These are phyloP conservation scores for Blastomyces parvus DNA, from an alignment of 2,329 filamentous ascomycete genomes.

Conservation along the genomic window DNA sequence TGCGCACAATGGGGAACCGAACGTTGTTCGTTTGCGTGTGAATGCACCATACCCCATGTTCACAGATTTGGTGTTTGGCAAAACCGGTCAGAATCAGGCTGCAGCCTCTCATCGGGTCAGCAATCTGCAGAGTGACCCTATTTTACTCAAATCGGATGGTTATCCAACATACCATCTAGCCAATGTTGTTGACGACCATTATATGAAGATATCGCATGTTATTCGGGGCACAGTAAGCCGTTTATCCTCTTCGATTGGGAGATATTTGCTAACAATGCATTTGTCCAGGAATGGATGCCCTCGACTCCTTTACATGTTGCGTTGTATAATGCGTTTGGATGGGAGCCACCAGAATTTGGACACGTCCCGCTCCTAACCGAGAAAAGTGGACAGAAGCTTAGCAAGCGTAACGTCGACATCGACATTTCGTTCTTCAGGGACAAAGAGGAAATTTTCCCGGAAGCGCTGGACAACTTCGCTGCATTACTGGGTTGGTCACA, in stretches of 20 bases:
- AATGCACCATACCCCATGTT: slow-evolving; percentile 55
- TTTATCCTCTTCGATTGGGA: background rate
- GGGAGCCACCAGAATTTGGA: slow-evolving; percentile 64
- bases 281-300: slow-evolving; percentile 74
- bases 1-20: slow-evolving; percentile 57
- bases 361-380: slow-evolving; percentile 69
- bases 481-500: slow-evolving; percentile 79
- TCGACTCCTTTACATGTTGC: slow-evolving; percentile 73
- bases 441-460: slow-evolving; percentile 50
- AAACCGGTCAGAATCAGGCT: slow-evolving; percentile 40
- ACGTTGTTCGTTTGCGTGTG: slow-evolving; percentile 68
- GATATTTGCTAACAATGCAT: slow-evolving; percentile 7
- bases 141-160: slow-evolving; percentile 83
- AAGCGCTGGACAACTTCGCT: slow-evolving; percentile 68
- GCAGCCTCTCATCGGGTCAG: slow-evolving; percentile 26
- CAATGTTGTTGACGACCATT: slow-evolving; percentile 91
- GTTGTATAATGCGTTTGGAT: slow-evolving; percentile 68
- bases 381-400: slow-evolving; percentile 62
- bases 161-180: slow-evolving; percentile 95
- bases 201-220: slow-evolving; percentile 93
- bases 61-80: slow-evolving; percentile 71
- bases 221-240: slow-evolving; percentile 65
- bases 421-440: slow-evolving; percentile 51
- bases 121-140: slow-evolving; percentile 62
- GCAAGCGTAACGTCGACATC: slow-evolving; percentile 68